These are phyloP conservation scores for Geoglossum cookeanum DNA, from an alignment of 2,329 filamentous ascomycete species.

Conservation along the genomic window DNA sequence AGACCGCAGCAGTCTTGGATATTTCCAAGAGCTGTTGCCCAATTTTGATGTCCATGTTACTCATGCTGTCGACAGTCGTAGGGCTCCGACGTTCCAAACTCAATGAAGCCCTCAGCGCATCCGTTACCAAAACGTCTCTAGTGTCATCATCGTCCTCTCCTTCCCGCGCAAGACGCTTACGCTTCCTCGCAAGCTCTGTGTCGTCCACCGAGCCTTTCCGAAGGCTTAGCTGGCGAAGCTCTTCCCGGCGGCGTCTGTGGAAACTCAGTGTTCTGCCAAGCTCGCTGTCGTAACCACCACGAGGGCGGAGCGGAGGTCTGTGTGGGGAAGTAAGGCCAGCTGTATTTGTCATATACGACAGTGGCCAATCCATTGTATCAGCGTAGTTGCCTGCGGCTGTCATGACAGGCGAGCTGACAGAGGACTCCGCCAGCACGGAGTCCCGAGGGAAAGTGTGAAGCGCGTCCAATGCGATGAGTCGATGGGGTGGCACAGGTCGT, in stretches of 20 bases:
- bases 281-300: not conserved
- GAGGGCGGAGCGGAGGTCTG: not conserved
- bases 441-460: not conserved
- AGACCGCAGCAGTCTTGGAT: not conserved
- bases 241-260: not conserved
- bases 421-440: not conserved
- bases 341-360: not conserved
- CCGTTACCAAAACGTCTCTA: not conserved
- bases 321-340: not conserved
- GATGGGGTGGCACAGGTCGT: not conserved
- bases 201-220: not conserved
- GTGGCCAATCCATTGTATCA: not conserved
- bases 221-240: not conserved
- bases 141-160: not conserved
- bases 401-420: not conserved
- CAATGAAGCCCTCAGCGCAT: not conserved
- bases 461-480: not conserved
- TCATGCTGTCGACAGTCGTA: not conserved
- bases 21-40: not conserved
- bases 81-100: not conserved
- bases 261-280: not conserved
- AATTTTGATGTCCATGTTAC: not conserved
- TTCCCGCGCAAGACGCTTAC: not conserved
- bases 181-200: not conserved
- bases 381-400: not conserved